These are phyloP conservation scores for Pharus latifolius DNA, from an alignment of 176 grass and related monocot genomes.

Conservation along the genomic window DNA sequence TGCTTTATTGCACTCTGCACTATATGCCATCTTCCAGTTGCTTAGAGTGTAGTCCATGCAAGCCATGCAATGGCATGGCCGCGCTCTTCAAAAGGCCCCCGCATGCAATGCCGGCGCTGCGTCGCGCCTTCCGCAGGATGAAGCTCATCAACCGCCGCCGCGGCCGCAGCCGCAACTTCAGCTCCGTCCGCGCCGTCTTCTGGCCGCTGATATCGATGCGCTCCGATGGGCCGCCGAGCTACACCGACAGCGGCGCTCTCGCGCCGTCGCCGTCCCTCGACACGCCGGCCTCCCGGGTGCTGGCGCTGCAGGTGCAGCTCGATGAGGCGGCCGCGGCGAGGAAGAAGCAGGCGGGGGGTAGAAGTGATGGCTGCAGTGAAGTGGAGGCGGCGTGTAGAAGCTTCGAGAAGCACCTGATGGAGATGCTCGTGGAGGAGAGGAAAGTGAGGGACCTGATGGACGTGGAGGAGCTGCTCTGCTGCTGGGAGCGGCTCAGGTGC, in stretches of 20 bases:
- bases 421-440: constrained; percentile 76
- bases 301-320: constrained; percentile 10
- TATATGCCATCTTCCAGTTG: constrained; percentile 20
- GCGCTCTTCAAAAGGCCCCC: constrained; percentile 32
- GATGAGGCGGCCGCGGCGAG: not conserved
- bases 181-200: constrained; percentile 60
- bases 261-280: constrained; percentile 16
- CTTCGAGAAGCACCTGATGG: constrained; percentile 73
- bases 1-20: not conserved
- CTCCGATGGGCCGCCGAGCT: constrained; percentile 21
- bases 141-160: not conserved
- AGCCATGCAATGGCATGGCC: constrained; percentile 4
- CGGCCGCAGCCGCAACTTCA: constrained; percentile 35
- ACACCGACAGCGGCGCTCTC: not conserved
- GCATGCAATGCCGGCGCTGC: constrained; percentile 17
- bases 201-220: constrained; percentile 75
- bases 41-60: constrained; percentile 36
- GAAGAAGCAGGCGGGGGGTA: not conserved
- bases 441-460: constrained; percentile 79
- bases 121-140: constrained; percentile 24
- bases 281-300: not conserved
- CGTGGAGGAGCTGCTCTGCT: constrained; percentile 67
- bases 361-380: not conserved
- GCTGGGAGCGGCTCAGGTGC: constrained; percentile 47
- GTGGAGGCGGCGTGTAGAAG: constrained; percentile 53